Conservation (phyloP, 495 filamentous ascomycete species). For the Hypomontagnella monticulosa region DNA sequence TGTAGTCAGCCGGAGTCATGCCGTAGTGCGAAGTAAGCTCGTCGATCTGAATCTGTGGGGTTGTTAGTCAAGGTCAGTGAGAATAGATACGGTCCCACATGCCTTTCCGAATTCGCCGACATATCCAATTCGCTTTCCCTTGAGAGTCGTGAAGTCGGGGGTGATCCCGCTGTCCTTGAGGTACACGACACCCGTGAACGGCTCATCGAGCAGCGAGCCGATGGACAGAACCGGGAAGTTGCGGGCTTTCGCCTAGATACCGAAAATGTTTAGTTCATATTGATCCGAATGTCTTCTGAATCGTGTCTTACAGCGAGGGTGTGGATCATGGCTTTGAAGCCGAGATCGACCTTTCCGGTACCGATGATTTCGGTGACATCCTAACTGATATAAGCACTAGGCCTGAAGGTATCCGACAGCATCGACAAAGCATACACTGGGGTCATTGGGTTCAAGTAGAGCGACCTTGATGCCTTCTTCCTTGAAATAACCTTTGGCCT, state of each 20-base stretch:
- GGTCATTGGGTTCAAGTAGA: slow-evolving; percentile 76
- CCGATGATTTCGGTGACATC: slow-evolving; percentile 79
- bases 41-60: slow-evolving; percentile 70
- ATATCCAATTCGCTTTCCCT: slow-evolving; percentile 75
- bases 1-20: slow-evolving; percentile 75
- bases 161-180: slow-evolving; percentile 75
- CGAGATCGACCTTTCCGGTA: slow-evolving; percentile 74
- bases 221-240: slow-evolving; percentile 74
- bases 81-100: slow-evolving; percentile 21
- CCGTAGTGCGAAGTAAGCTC: slow-evolving; percentile 77
- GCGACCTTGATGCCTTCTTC: slow-evolving; percentile 76
- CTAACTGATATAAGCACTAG: slow-evolving; percentile 30
- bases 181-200: slow-evolving; percentile 77
- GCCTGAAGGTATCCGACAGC: not conserved
- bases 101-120: slow-evolving; percentile 76
- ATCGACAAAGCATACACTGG: slow-evolving; percentile 52
- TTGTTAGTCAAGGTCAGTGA: slow-evolving; percentile 23
- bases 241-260: slow-evolving; percentile 69
- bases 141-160: slow-evolving; percentile 65
- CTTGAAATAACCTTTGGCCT: slow-evolving; percentile 74
- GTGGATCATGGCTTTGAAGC: slow-evolving; percentile 81
- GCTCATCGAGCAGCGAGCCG: slow-evolving; percentile 74
- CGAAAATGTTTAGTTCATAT: slow-evolving; percentile 6
- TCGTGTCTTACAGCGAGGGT: slow-evolving; percentile 66
- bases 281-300: not conserved